Evolutionary conservation across 441 rosid genomes (phyloP), one percentile per base, ranked within the genome.

Genomic region (Pelargonium australe): DNA sequence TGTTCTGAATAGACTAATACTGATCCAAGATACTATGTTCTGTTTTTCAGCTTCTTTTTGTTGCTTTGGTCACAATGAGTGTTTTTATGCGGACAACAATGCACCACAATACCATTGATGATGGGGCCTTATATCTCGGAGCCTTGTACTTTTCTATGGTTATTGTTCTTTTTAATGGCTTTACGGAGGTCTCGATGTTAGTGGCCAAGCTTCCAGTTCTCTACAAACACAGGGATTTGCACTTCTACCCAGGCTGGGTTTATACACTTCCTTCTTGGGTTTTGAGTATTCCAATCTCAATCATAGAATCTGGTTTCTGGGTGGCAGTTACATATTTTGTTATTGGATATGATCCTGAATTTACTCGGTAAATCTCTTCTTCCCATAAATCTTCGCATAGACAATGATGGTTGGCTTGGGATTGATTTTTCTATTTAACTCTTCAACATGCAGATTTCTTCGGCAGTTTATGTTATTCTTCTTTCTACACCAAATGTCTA

Each of bases 131-230:
- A n/a, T 92, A 79, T 70, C n/a, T 71, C 3, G 96, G 97, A 8
- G 90, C 95, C 55, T 68, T 87, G 75, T 92, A 82, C 85, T 82
- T 85, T 65, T n/a, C 77, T 17, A 10, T 84, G 23, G 55, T 79
- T 69, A 76, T 81, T 72, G 62, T 85, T 60, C 85, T 88, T 92
- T 89, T 86, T 68, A 87, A 89, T 67, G 94, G 95, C 4, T 75
- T 84, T 84, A 63, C 89, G 1, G 96, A 92, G 78, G 78, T 92
- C 12, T 77, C 90, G 25, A 78, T 92, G 91, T 80, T 95, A 28
- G 82, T 92, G 58, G 79, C 72, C 57, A 88, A 88, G 71, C 97
- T 92, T 76, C 95, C 96, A 23, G 89, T 91, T 61, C 88, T 91
- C 65, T 91, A 83, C 87, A 92, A 89, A 78, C 97, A 92, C 72